Percentiles rank a stretch among this genome's conserved stretches.
Conservation (phyloP, 2,329 filamentous ascomycete genomes). For the Nemania bipapillata region DNA sequence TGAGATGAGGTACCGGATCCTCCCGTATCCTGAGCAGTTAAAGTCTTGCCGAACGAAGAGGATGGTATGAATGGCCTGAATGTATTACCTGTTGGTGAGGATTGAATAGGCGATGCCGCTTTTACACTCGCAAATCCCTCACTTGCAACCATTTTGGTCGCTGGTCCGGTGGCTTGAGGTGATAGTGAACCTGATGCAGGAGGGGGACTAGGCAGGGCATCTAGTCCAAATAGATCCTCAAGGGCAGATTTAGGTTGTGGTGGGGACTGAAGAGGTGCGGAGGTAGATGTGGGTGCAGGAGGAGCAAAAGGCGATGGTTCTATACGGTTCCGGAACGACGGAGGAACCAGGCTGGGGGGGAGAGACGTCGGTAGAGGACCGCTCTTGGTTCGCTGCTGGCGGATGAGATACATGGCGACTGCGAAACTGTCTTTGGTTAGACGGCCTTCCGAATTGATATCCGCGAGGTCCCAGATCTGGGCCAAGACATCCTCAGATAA, state of each 20-base stretch:
- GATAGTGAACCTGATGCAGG: constrained; percentile 71
- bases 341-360: constrained; percentile 84
- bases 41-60: constrained; percentile 87
- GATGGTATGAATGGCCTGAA: constrained; percentile 95
- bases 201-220: constrained; percentile 69
- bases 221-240: constrained; percentile 93
- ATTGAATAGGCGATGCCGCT: constrained; percentile 66
- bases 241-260: constrained; percentile 78
- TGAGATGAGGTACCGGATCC: constrained; percentile 61
- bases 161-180: constrained; percentile 74
- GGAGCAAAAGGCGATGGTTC: constrained; percentile 64
- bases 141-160: constrained; percentile 54
- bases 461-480: constrained; percentile 96
- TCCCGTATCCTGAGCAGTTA: constrained; percentile 81
- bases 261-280: constrained; percentile 51
- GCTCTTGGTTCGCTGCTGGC: constrained; percentile 82
- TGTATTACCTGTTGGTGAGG: constrained; percentile 60
- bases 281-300: constrained; percentile 37
- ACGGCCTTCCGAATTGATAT: constrained; percentile 89
- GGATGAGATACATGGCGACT: constrained; percentile 96
- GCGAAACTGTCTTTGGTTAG: constrained; percentile 91
- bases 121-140: constrained; percentile 71
- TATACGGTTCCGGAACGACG: constrained; percentile 77
- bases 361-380: constrained; percentile 79
- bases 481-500: constrained; percentile 88